These are phyloP conservation scores for Alternaria postmessia DNA, from an alignment of 2,329 filamentous ascomycete genomes.

Conservation along the genomic window DNA sequence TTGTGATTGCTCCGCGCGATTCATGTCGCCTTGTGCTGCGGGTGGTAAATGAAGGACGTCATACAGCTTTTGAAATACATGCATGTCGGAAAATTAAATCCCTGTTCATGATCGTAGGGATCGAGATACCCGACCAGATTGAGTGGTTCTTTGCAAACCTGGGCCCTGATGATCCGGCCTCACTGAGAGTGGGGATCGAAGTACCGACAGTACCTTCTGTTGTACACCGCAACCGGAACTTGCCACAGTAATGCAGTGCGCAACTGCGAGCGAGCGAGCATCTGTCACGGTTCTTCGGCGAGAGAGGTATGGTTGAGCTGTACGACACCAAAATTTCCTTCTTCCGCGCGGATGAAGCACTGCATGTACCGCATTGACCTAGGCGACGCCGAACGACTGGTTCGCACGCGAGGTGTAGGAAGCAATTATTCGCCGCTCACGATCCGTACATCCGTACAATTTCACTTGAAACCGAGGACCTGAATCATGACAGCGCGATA, in stretches of 20 bases:
- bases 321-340: background rate
- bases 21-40: background rate
- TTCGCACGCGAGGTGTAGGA: background rate
- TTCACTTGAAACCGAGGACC: background rate
- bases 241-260: background rate
- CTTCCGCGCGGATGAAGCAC: background rate
- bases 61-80: background rate
- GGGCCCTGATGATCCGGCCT: background rate
- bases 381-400: background rate
- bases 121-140: background rate
- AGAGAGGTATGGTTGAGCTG: background rate
- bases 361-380: background rate
- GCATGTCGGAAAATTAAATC: background rate
- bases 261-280: background rate
- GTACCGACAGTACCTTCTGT: background rate
- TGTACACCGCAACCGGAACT: background rate
- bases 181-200: background rate
- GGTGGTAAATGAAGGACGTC: background rate
- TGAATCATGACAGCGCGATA: background rate
- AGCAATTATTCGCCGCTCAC: background rate
- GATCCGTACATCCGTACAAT: background rate
- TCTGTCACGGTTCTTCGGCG: no score
- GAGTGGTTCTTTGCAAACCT: background rate
- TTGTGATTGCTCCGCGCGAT: background rate
- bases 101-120: background rate